These are phyloP conservation scores for Symbiodinium natans DNA, from an alignment of 73 alveolate species.

Conservation along the genomic window DNA sequence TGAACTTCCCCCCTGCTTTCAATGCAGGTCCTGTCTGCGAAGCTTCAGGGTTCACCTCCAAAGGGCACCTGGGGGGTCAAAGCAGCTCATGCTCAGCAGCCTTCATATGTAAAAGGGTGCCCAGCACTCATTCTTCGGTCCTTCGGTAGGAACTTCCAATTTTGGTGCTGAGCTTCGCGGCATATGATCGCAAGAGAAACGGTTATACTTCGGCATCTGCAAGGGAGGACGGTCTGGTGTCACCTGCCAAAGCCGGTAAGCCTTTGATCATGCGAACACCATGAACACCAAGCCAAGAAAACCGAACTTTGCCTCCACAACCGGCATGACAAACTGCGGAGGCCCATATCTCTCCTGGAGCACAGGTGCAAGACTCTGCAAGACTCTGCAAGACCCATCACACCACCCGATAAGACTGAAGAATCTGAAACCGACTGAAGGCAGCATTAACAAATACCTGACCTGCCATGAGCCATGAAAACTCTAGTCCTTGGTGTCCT, in stretches of 20 bases:
- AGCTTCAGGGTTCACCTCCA: conserved; percentile 55
- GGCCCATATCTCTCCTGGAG: conserved; percentile 66
- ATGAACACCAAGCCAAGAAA: not conserved
- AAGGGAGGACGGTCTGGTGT: conserved; percentile 80
- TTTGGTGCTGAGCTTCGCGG: not conserved
- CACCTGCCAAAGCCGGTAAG: not conserved
- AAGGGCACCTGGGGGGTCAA: conserved; percentile 21
- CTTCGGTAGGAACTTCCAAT: no score
- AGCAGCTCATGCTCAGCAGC: no score
- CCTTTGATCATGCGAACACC: no score
- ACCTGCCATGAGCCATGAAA: no score
- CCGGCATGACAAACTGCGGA: conserved; percentile 72
- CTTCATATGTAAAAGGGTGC: no score
- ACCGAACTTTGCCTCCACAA: conserved; percentile 31
- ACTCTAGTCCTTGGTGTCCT: conserved; percentile 91
- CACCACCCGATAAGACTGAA: no score
- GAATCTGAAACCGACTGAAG: no score
- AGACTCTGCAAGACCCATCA: no score
- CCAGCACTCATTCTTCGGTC: no score
- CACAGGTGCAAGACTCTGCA: no score
- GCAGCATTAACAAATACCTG: no score
- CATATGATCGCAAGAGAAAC: conserved; percentile 84
- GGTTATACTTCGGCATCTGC: conserved; percentile 61
- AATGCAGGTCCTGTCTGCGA: conserved; percentile 46
- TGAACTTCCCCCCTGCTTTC: no score